Evolutionary conservation across 164 flowering plant species (phyloP).

Genomic region (Platanus orientalis): DNA sequence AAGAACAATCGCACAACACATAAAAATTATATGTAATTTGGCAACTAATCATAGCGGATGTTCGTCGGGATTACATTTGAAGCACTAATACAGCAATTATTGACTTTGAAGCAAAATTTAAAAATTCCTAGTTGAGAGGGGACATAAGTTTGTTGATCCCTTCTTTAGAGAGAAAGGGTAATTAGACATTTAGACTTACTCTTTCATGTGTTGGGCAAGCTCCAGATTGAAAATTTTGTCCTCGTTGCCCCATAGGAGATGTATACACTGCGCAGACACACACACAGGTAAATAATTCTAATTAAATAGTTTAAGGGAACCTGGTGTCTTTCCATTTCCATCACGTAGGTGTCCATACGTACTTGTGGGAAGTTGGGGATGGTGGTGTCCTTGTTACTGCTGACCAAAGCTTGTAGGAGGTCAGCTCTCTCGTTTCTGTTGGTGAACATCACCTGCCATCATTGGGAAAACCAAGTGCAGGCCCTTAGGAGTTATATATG

Average conservation of each 20-base stretch:
- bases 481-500: too few species aligned
- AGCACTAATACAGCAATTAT: too few species aligned
- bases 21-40: too few species aligned
- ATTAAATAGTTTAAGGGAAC: too few species aligned
- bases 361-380: constrained; percentile 72
- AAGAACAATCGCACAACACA: too few species aligned
- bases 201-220: constrained; percentile 74
- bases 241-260: constrained; percentile 86
- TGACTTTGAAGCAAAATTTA: too few species aligned
- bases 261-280: constrained; percentile 53
- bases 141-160: too few species aligned
- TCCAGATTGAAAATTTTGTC: constrained; percentile 77
- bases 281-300: neutral
- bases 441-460: constrained; percentile 75
- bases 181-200: constrained; percentile 35
- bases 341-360: neutral
- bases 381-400: constrained; percentile 56
- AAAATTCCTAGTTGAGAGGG: too few species aligned
- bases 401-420: constrained; percentile 60
- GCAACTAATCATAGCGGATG: too few species aligned
- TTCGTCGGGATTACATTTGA: too few species aligned
- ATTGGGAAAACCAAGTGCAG: too few species aligned
- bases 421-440: constrained; percentile 86
- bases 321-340: neutral
- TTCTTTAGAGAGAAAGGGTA: neutral